phyloP scores from a whole-genome alignment of 2,329 filamentous ascomycete genomes.

The Fusarium sp. region DNA sequence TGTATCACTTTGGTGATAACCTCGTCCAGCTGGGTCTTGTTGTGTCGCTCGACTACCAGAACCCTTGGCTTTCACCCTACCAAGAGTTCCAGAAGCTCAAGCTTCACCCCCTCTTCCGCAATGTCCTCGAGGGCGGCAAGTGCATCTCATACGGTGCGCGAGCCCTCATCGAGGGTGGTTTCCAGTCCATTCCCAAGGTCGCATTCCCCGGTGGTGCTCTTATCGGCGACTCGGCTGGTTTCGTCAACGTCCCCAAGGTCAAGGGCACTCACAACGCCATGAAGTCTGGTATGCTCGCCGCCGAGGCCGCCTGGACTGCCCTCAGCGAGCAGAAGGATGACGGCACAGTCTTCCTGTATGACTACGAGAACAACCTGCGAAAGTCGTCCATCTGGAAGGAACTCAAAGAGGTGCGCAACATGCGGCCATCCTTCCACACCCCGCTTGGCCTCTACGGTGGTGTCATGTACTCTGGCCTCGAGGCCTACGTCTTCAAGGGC shows the following conservation, averaged over 20 bases:
- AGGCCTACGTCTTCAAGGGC: conserved; percentile 88
- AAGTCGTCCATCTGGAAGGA: conserved; percentile 93
- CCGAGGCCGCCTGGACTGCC: conserved; percentile 87
- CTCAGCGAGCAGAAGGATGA: conserved; percentile 64
- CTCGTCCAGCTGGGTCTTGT: conserved; percentile 92
- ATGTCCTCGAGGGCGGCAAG: conserved; percentile 92
- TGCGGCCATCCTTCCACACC: conserved; percentile 93
- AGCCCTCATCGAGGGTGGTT: conserved; percentile 92
- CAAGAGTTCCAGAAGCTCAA: conserved; percentile 99
- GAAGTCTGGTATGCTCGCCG: conserved; percentile 96
- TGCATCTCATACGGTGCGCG: conserved; percentile 97
- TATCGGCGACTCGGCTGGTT: conserved; percentile 95
- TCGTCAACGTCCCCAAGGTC: conserved; percentile 97
- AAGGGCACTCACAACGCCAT: conserved; percentile 99
- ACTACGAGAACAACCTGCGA: conserved; percentile 91
- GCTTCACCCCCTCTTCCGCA: conserved; percentile 90
- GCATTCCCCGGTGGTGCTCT: conserved; percentile 95
- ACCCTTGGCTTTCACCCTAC: conserved; percentile 96
- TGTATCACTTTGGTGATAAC: conserved; percentile 99
- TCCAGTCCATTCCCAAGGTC: conserved; percentile 97
- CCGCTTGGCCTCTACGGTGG: conserved; percentile 91
- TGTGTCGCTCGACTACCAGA: conserved; percentile 92
- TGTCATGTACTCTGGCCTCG: conserved; percentile 90
- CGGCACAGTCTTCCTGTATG: conserved; percentile 88
- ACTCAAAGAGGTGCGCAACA: conserved; percentile 94